phyloP scores from a whole-genome alignment of 2,329 filamentous ascomycete species.

The Colletotrichum simmondsii region DNA sequence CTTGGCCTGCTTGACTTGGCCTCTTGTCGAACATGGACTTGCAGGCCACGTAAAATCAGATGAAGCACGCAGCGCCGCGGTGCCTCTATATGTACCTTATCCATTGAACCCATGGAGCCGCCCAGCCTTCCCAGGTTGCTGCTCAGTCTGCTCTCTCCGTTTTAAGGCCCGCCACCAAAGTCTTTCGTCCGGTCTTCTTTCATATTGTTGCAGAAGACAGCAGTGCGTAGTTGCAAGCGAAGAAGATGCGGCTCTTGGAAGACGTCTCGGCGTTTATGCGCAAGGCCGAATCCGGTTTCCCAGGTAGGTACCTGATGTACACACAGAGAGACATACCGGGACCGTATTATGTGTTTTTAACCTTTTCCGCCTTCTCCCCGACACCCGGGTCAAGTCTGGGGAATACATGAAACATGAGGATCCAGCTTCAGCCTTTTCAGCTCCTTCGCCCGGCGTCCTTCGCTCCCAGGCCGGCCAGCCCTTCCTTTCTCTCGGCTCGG shows the following conservation, averaged over 20 bases:
- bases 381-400: neutral
- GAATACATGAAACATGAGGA: neutral
- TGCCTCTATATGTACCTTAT: neutral
- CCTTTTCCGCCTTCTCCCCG: neutral
- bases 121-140: neutral
- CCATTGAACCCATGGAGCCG: neutral
- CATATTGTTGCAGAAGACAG: neutral
- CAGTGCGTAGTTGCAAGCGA: neutral
- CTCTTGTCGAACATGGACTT: neutral
- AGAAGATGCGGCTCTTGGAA: constrained; percentile 23
- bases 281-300: neutral
- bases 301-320: too few species aligned
- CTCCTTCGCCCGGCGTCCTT: too few species aligned
- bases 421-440: neutral
- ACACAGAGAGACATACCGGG: too few species aligned
- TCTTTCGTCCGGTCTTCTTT: neutral
- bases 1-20: neutral
- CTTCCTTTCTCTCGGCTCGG: neutral
- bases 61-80: neutral
- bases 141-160: neutral
- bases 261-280: constrained; percentile 22
- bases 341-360: neutral
- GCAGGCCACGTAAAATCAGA: neutral
- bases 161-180: neutral
- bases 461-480: too few species aligned